Evolutionary conservation across 163 green algal genomes (phyloP), one percentile per base, ranked within the genome.

Genomic region (Chlamydomonas reinhardtii): DNA sequence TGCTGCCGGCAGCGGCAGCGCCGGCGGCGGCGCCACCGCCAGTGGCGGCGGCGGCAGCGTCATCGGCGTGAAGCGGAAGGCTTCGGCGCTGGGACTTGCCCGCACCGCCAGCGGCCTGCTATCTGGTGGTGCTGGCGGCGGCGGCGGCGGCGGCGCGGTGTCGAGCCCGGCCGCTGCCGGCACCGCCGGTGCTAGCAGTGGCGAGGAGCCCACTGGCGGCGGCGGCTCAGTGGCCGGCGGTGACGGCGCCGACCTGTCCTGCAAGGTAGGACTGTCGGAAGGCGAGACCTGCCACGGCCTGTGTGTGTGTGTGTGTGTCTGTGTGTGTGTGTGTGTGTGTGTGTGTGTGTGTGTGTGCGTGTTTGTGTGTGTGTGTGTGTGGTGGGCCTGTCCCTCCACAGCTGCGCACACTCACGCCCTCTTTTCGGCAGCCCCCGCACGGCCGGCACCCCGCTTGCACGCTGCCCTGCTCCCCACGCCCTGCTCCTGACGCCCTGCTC

Each of bases 61-160:
- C 29, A 11, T 32, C 0, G 65, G 77, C 66, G 37, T 52, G 4
- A 85, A 85, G 66, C 77, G 77, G 48, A 85, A 85, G 77, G 77
- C 77, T 6, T 62, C 65, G 9, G 31, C 15, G 17, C 25, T 85
- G 27, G 62, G 48, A 37, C 12, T 29, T 20, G 76, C 54, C 35
- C 59, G 59, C 34, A 22, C 9, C 5, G 71, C 74, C 32, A 82
- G 59, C 37, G 59, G 25, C 39, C 17, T 17, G 48, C 76, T 27
- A 39, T 76, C 15, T 37, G 73, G 77, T n/a, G 77, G 77, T 24
- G n/a, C n/a, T n/a, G 34, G 34, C 4, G 71, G 22, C 31, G 65
- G 43, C 19, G 37, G 27, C 27, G 14, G 20, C 15, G 14, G 27
- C 39, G 72, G 25, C 39, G 72, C 39, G 22, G 72, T 15, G 8